phyloP scores from a whole-genome alignment of 805 yeast species.

The Ogataea sp. region DNA sequence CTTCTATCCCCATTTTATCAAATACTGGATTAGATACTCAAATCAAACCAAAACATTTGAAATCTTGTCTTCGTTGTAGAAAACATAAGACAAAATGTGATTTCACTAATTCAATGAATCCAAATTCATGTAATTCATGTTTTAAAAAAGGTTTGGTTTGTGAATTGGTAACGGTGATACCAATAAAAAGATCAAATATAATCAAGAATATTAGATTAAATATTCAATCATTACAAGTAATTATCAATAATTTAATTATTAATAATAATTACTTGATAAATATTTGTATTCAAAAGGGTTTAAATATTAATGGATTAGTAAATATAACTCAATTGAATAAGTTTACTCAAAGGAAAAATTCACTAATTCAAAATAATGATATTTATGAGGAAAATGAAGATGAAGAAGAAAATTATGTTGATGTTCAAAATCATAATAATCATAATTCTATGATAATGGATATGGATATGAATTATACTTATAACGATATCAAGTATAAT shows the following conservation, averaged over 20 bases:
- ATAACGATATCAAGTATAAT: too few species aligned
- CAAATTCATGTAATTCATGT: slow-evolving; percentile 53
- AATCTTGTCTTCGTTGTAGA: slow-evolving; percentile 58
- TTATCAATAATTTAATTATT: slow-evolving; percentile 20
- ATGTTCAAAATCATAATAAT: too few species aligned
- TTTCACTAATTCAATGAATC: slow-evolving; percentile 39
- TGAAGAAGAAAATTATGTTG: too few species aligned
- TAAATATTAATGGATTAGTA: slow-evolving; percentile 22
- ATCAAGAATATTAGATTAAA: slow-evolving; percentile 26
- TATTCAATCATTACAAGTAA: slow-evolving; percentile 20
- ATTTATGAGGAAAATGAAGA: too few species aligned
- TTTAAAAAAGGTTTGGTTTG: slow-evolving; percentile 42
- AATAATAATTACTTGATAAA: slow-evolving; percentile 17
- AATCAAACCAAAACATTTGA: slow-evolving; percentile 35
- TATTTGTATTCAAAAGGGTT: slow-evolving; percentile 17
- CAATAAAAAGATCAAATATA: slow-evolving; percentile 39
- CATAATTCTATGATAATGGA: too few species aligned
- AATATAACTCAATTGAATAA: slow-evolving; percentile 13
- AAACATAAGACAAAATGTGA: slow-evolving; percentile 63
- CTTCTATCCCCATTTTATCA: too few species aligned
- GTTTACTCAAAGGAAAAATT: too few species aligned
- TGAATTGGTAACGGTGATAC: slow-evolving; percentile 45
- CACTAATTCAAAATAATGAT: too few species aligned
- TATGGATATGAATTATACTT: too few species aligned
- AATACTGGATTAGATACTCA: too few species aligned